Evolutionary conservation across 768 basidiomycete genomes (phyloP).

Genomic region (Serendipita vermifera): DNA sequence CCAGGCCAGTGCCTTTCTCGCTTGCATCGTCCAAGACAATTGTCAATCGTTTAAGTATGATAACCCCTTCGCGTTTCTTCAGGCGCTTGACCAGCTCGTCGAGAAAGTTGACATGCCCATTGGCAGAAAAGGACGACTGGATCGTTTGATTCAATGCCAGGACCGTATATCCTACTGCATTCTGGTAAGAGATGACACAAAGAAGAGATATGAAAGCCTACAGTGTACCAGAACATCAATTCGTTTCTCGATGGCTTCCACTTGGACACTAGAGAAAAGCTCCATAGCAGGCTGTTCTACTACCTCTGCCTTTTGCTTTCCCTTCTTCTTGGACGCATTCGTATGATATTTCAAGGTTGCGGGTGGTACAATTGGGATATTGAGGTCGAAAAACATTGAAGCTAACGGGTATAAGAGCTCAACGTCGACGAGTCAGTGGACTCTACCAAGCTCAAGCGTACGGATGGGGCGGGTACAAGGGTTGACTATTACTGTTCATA

Average conservation of each 20-base stretch:
- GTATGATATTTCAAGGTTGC: slow-evolving; percentile 20
- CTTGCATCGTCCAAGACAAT: slow-evolving; percentile 72
- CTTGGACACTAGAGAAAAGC: slow-evolving; percentile 42
- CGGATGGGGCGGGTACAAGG: no score
- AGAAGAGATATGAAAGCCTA: slow-evolving; percentile 28
- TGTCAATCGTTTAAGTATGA: slow-evolving; percentile 65
- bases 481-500: no score
- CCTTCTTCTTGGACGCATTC: slow-evolving; percentile 42
- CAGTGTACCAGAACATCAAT: slow-evolving; percentile 62
- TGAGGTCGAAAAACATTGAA: slow-evolving; percentile 55
- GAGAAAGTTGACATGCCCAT: slow-evolving; percentile 52
- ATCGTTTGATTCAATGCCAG: slow-evolving; percentile 65
- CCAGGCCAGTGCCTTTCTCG: slow-evolving; percentile 75
- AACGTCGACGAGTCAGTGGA: no score
- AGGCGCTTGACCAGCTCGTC: slow-evolving; percentile 46
- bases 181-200: slow-evolving; percentile 13
- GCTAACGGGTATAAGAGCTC: no score
- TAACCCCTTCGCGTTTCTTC: slow-evolving; percentile 42
- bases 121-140: slow-evolving; percentile 56
- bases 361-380: slow-evolving; percentile 38
- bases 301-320: slow-evolving; percentile 32
- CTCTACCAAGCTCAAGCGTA: no score
- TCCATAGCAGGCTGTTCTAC: slow-evolving; percentile 15
- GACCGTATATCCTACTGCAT: slow-evolving; percentile 73
- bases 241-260: slow-evolving; percentile 44